Percentiles rank a stretch among this genome's conserved stretches.
These are phyloP conservation scores for Porpolomopsis calyptriformis DNA, from an alignment of 768 basidiomycete species.

Conservation along the genomic window DNA sequence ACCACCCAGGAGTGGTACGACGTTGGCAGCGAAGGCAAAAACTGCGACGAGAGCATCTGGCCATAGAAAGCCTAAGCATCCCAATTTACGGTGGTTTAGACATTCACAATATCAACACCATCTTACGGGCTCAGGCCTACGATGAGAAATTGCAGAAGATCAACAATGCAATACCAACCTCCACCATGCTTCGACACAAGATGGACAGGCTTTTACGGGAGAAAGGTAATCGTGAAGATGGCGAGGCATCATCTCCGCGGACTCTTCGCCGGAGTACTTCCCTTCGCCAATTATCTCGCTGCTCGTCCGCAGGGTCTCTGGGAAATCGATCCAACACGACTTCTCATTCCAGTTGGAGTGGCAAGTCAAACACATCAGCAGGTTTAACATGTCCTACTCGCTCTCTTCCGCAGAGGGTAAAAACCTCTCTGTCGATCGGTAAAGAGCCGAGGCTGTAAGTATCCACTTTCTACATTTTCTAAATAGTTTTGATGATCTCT, in stretches of 20 bases:
- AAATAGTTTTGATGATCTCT: not conserved
- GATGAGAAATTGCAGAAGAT: slow-evolving; percentile 29
- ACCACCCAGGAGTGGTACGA: slow-evolving; percentile 12
- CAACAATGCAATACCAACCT: not conserved
- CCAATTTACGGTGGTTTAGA: slow-evolving; percentile 29
- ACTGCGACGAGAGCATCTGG: slow-evolving; percentile 19
- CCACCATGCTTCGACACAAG: slow-evolving; percentile 11
- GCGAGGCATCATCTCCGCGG: too few relatives aligned
- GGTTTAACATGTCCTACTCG: too few relatives aligned
- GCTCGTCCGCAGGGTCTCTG: too few relatives aligned
- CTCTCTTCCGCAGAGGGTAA: too few relatives aligned
- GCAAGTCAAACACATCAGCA: too few relatives aligned
- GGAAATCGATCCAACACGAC: too few relatives aligned
- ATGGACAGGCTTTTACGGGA: slow-evolving; percentile 15
- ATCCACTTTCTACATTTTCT: not conserved
- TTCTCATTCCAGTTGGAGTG: too few relatives aligned
- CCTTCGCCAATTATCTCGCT: too few relatives aligned
- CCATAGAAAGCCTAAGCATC: slow-evolving; percentile 26
- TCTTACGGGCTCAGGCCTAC: slow-evolving; percentile 33
- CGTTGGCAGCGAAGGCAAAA: slow-evolving; percentile 28
- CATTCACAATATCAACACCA: slow-evolving; percentile 34
- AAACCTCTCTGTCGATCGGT: too few relatives aligned
- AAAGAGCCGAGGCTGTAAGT: too few relatives aligned
- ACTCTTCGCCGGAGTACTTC: too few relatives aligned
- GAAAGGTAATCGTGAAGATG: too few relatives aligned